phyloP scores from a whole-genome alignment of 2,329 filamentous ascomycete species.

The Alternaria brassicicola region DNA sequence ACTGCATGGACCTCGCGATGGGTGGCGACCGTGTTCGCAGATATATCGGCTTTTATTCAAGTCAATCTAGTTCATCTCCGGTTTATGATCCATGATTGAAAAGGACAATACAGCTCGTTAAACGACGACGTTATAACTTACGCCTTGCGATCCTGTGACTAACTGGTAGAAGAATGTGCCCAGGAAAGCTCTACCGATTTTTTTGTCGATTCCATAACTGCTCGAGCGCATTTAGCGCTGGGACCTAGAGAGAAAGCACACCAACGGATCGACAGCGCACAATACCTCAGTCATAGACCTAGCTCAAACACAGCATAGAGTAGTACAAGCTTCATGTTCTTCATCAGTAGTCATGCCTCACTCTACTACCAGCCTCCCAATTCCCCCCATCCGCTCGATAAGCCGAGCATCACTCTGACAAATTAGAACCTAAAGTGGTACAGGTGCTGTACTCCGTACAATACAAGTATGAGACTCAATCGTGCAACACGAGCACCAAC shows the following conservation, averaged over 20 bases:
- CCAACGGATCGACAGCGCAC: not conserved
- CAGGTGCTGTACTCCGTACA: not conserved
- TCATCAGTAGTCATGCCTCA: not conserved
- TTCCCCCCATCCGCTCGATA: not conserved
- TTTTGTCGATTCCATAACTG: not conserved
- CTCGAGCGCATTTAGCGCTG: not conserved
- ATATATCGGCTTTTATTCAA: not conserved
- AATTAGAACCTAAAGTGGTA: accelerated
- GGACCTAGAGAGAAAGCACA: not conserved
- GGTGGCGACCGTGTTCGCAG: not conserved
- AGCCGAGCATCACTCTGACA: not conserved
- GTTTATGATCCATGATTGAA: not conserved
- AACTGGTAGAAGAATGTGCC: not conserved
- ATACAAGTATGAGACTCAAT: not conserved
- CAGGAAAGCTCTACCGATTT: not conserved
- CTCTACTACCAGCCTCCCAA: not conserved
- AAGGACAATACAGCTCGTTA: not conserved
- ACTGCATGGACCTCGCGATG: not conserved
- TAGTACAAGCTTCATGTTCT: not conserved
- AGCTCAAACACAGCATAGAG: not conserved
- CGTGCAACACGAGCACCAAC: accelerated
- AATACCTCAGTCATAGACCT: not conserved
- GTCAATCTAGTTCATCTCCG: not conserved
- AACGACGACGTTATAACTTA: not conserved
- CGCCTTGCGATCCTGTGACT: not conserved